These are phyloP conservation scores for Schoenoplectus tabernaemontani DNA, from an alignment of 202 grass and related monocot species.

Conservation along the genomic window DNA sequence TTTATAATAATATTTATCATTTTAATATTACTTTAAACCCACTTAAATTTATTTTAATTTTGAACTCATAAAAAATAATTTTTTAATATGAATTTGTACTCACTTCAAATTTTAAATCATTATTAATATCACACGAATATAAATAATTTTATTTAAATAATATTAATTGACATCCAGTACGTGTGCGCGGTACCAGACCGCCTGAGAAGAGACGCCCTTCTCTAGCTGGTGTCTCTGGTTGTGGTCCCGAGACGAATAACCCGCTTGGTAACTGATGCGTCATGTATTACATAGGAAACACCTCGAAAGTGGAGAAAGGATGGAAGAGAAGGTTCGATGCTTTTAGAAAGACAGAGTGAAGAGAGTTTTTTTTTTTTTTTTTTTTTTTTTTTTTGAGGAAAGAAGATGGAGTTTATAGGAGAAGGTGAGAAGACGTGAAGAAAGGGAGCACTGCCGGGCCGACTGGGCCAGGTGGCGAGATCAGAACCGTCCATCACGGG, in stretches of 20 bases:
- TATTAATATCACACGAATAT: too few species aligned
- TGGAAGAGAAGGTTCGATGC: not conserved
- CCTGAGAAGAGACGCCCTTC: slow-evolving; percentile 44
- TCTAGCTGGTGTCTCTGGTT: slow-evolving; percentile 40
- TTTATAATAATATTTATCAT: too few species aligned
- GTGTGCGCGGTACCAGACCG: slow-evolving; percentile 65
- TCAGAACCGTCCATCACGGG: slow-evolving; percentile 10
- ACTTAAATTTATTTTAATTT: too few species aligned
- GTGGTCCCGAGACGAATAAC: slow-evolving; percentile 83
- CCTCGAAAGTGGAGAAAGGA: not conserved
- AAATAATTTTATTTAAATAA: too few species aligned
- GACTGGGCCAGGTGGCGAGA: not conserved
- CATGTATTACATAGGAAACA: not conserved
- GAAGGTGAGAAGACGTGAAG: not conserved
- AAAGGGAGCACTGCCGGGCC: not conserved
- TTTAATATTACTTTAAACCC: too few species aligned
- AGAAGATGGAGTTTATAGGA: not conserved
- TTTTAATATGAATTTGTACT: too few species aligned
- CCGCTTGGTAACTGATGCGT: slow-evolving; percentile 78
- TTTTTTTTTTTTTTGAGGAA: too few species aligned
- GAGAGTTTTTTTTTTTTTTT: too few species aligned
- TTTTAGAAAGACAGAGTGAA: not conserved
- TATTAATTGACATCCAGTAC: too few species aligned
- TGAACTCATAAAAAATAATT: too few species aligned
- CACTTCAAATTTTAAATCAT: too few species aligned